A percentile compares a stretch with the other conserved stretches of the same genome.
These are phyloP conservation scores for Terana coerulea DNA, from an alignment of 768 basidiomycete species.

Conservation along the genomic window DNA sequence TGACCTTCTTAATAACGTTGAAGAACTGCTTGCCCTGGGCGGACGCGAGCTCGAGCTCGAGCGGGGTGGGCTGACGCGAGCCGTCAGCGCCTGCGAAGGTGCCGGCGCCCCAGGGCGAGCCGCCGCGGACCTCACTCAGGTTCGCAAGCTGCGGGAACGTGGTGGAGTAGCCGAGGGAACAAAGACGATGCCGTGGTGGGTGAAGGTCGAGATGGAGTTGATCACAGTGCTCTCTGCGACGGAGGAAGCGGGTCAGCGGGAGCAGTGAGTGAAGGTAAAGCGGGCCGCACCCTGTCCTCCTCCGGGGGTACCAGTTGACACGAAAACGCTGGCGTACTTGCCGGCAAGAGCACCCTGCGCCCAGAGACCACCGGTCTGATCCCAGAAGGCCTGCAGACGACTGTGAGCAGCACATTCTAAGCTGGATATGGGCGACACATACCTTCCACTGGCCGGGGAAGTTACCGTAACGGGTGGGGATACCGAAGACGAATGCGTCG, in stretches of 20 bases:
- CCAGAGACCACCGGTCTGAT: slow-evolving; percentile 71
- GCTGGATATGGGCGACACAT: slow-evolving; percentile 1
- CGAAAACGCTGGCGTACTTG: slow-evolving; percentile 74
- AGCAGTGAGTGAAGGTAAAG: background rate
- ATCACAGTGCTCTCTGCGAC: slow-evolving; percentile 31
- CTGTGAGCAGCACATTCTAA: background rate
- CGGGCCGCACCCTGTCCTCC: slow-evolving; percentile 60
- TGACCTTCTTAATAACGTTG: slow-evolving; percentile 12
- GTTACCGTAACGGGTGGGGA: slow-evolving; percentile 79
- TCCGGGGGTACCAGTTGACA: slow-evolving; percentile 67
- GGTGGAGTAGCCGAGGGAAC: slow-evolving; percentile 49
- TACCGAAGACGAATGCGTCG: slow-evolving; percentile 74
- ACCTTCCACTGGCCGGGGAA: slow-evolving; percentile 82
- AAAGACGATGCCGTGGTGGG: slow-evolving; percentile 52
- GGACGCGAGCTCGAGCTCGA: slow-evolving; percentile 13
- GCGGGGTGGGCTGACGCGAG: slow-evolving; percentile 38
- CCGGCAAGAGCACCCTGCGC: slow-evolving; percentile 53
- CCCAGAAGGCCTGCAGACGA: slow-evolving; percentile 60
- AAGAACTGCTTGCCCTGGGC: slow-evolving; percentile 14
- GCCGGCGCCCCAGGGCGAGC: slow-evolving; percentile 81
- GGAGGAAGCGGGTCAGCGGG: background rate
- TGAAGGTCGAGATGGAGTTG: slow-evolving; percentile 41
- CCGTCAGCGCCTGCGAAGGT: slow-evolving; percentile 55
- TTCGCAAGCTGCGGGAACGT: slow-evolving; percentile 36
- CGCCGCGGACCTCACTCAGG: slow-evolving; percentile 43